A percentile compares a stretch with the other conserved stretches of the same genome.
phyloP scores from a whole-genome alignment of 257 asterid species.

The Solanum ossicruentum region DNA sequence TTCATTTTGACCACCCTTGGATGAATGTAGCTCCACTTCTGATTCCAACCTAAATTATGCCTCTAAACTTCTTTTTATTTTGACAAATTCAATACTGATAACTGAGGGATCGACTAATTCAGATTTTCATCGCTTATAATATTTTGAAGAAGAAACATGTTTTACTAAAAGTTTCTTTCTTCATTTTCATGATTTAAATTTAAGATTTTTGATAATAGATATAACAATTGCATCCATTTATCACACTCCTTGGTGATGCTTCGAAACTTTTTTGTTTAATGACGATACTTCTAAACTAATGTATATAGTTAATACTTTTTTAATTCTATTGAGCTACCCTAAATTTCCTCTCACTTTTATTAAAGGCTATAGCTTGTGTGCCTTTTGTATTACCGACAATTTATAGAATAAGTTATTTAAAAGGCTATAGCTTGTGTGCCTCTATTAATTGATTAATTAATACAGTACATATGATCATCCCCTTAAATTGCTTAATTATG shows the following conservation, averaged over 20 bases:
- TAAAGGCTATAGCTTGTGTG: not conserved
- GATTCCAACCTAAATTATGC: conserved; percentile 3
- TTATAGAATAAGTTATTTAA: not conserved
- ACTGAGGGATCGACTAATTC: not conserved
- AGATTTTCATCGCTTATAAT: not conserved
- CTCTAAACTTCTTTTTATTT: not conserved
- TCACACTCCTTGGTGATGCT: not conserved
- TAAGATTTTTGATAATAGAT: not conserved
- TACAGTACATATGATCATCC: not conserved
- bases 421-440: not conserved
- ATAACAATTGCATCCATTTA: not conserved
- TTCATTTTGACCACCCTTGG: no score
- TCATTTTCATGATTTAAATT: not conserved
- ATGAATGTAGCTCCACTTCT: no score
- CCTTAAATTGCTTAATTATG: not conserved
- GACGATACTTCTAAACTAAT: not conserved
- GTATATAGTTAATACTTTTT: not conserved
- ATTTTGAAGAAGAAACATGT: not conserved
- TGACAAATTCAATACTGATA: not conserved
- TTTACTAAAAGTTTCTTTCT: not conserved
- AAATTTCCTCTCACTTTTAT: not conserved
- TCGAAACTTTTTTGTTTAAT: not conserved
- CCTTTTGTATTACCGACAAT: not conserved
- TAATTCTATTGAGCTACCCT: not conserved
- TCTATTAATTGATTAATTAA: not conserved